phyloP scores from a whole-genome alignment of 2,329 filamentous ascomycete genomes.

The Pyrenophora teres region DNA sequence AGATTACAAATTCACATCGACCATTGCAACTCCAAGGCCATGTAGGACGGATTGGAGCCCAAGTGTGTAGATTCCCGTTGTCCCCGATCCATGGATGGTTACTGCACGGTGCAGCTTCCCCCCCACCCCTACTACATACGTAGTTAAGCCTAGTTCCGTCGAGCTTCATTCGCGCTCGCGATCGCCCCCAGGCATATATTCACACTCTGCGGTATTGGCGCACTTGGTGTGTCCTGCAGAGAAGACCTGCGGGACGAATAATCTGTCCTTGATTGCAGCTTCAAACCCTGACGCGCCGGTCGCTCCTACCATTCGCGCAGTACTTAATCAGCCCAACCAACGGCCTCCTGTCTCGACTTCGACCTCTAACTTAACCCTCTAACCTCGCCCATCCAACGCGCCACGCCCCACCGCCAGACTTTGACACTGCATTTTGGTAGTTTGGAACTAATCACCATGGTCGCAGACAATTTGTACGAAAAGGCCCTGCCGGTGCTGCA shows the following conservation, averaged over 20 bases:
- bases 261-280: constrained; percentile 25
- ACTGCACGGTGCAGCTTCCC: constrained; percentile 19
- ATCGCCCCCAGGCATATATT: constrained; percentile 24
- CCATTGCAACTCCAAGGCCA: constrained; percentile 1
- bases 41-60: constrained; percentile 8
- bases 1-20: not conserved
- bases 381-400: constrained; percentile 2
- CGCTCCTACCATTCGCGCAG: constrained; percentile 21
- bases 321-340: constrained; percentile 30
- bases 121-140: constrained; percentile 19
- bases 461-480: constrained; percentile 91
- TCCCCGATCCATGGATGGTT: constrained; percentile 11
- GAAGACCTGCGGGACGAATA: constrained; percentile 22
- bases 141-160: constrained; percentile 20
- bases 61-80: constrained; percentile 11
- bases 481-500: constrained; percentile 87
- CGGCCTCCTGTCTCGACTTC: constrained; percentile 19
- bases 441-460: constrained; percentile 62
- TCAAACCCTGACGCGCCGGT: constrained; percentile 28
- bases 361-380: constrained; percentile 3
- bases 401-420: constrained; percentile 7
- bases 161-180: constrained; percentile 29
- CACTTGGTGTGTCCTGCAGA: constrained; percentile 23
- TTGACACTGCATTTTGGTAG: constrained; percentile 5
- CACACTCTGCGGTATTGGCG: constrained; percentile 23